phyloP scores from a whole-genome alignment of 2,329 filamentous ascomycete genomes.

The Cordyceps tenuipes region DNA sequence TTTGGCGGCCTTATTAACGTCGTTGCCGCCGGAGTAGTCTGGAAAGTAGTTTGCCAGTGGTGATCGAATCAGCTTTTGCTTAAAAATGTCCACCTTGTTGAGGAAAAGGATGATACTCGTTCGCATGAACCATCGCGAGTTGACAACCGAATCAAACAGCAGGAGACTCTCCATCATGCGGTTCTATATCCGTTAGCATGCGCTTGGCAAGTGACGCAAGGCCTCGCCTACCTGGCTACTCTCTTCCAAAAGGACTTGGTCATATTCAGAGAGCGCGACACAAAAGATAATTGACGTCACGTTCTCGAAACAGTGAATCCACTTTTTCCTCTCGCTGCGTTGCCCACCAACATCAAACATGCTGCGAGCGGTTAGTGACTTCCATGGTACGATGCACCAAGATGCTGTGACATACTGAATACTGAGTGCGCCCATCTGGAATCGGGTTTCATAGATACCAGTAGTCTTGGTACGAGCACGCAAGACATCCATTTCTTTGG shows the following conservation, averaged over 20 bases:
- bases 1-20: slow-evolving; percentile 96
- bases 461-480: slow-evolving; percentile 96
- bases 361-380: slow-evolving; percentile 38
- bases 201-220: not conserved
- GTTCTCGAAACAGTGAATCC: slow-evolving; percentile 99
- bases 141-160: slow-evolving; percentile 96
- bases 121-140: slow-evolving; percentile 98
- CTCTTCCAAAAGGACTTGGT: slow-evolving; percentile 93
- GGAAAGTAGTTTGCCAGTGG: slow-evolving; percentile 93
- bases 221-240: slow-evolving; percentile 72
- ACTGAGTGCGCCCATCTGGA: slow-evolving; percentile 96
- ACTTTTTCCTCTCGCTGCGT: slow-evolving; percentile 96
- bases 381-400: not conserved
- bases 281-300: slow-evolving; percentile 99
- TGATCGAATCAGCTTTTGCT: slow-evolving; percentile 82
- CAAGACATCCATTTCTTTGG: slow-evolving; percentile 89
- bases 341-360: slow-evolving; percentile 99
- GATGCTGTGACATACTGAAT: slow-evolving; percentile 68
- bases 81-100: slow-evolving; percentile 98
- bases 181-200: slow-evolving; percentile 50
- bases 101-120: slow-evolving; percentile 98
- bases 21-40: slow-evolving; percentile 94
- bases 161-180: slow-evolving; percentile 99
- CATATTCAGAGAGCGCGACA: slow-evolving; percentile 94
- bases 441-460: slow-evolving; percentile 97